These are phyloP conservation scores for Aegilops umbellulata DNA, from an alignment of 176 grass and related monocot genomes.

Conservation along the genomic window DNA sequence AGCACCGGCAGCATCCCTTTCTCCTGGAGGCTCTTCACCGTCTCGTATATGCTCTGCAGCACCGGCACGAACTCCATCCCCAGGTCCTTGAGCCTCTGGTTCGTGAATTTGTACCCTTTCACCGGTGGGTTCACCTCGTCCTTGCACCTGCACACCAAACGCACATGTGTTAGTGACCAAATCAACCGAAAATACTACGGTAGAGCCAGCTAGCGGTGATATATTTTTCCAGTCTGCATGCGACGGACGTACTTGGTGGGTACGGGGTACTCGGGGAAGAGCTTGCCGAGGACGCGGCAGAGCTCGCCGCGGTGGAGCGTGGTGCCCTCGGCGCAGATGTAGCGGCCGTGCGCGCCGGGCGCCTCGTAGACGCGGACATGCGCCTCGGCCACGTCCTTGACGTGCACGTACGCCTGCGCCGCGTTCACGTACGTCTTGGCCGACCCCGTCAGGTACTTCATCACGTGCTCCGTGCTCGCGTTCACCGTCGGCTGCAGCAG, in stretches of 20 bases:
- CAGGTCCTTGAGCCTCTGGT: slow-evolving; percentile 68
- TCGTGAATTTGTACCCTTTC: slow-evolving; percentile 63
- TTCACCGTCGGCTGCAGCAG: slow-evolving; percentile 70
- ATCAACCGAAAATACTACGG: not conserved
- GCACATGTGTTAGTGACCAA: not conserved
- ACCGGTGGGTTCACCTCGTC: slow-evolving; percentile 58
- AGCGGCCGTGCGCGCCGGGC: slow-evolving; percentile 43
- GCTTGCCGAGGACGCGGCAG: slow-evolving; percentile 63
- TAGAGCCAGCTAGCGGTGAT: too few species aligned
- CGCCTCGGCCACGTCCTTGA: slow-evolving; percentile 69
- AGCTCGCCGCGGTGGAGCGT: slow-evolving; percentile 72
- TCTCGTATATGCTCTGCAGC: slow-evolving; percentile 46
- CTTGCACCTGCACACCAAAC: slow-evolving; percentile 41
- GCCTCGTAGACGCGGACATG: slow-evolving; percentile 69
- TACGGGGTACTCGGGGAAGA: slow-evolving; percentile 82
- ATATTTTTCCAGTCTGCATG: not conserved
- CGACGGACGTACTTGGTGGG: slow-evolving; percentile 43
- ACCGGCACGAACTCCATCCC: slow-evolving; percentile 63
- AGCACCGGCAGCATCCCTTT: slow-evolving; percentile 44
- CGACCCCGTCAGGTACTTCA: slow-evolving; percentile 71
- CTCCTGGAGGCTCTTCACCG: slow-evolving; percentile 50
- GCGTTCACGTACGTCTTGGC: slow-evolving; percentile 70
- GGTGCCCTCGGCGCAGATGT: slow-evolving; percentile 87
- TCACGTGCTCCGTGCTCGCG: slow-evolving; percentile 52
- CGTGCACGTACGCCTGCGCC: slow-evolving; percentile 74